A percentile compares a stretch with the other conserved stretches of the same genome.
phyloP scores from a whole-genome alignment of 306 rosid genomes.

The Rosa multiflora region DNA sequence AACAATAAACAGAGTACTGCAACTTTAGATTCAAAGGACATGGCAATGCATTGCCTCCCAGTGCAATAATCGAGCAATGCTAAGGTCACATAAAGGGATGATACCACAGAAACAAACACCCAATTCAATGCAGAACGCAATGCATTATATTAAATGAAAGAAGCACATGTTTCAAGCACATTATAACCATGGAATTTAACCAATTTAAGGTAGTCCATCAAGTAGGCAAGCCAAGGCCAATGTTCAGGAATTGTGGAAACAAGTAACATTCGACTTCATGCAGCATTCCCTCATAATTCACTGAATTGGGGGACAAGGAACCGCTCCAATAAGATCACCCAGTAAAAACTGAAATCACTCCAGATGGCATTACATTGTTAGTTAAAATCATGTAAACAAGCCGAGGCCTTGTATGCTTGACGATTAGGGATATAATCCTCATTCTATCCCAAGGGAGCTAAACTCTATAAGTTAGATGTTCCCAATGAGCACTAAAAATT shows the following conservation, averaged over 20 bases:
- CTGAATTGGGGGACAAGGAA: neutral
- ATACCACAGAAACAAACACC: neutral
- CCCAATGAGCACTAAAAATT: neutral
- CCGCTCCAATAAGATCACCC: neutral
- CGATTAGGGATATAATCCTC: neutral
- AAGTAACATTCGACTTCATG: neutral
- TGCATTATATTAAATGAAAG: neutral
- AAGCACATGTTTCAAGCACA: neutral
- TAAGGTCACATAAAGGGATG: neutral
- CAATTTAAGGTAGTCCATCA: slow-evolving; percentile 3
- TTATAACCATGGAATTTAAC: neutral
- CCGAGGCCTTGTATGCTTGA: neutral
- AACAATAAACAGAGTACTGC: neutral
- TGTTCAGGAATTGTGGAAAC: neutral
- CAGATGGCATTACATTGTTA: neutral
- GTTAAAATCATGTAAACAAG: neutral
- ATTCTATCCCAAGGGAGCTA: neutral
- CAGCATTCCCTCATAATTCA: neutral
- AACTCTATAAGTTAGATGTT: neutral
- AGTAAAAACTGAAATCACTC: neutral
- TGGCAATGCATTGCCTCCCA: neutral
- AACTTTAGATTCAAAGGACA: neutral
- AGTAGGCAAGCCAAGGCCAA: neutral
- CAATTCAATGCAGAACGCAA: neutral
- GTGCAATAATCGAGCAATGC: neutral